Base-by-base conservation (phyloP, 2,329 filamentous ascomycete genomes). In the Rhytidhysteron rufulum region DNA sequence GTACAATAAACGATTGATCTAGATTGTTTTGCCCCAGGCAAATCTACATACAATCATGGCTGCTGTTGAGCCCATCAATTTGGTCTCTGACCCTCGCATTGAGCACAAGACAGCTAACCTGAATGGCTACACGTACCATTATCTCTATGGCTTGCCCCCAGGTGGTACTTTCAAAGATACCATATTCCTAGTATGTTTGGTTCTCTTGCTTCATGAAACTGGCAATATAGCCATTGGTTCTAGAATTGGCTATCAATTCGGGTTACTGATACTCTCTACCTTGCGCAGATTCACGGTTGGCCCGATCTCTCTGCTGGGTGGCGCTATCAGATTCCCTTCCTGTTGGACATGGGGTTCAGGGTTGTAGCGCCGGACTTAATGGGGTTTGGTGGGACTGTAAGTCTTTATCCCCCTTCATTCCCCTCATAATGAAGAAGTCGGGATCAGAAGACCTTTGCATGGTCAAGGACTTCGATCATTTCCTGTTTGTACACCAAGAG, bases 361-460 rank as follows among this genome's bases (percentile, higher is more conserved):
- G 88, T 95, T 40, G 80, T 97, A 18, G 87, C 81, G 9, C 86
- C 88, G 0, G 88, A 96, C 66, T 83, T 89, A 74, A 77, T 95
- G 53, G 91, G 91, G 47, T 97, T 93, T 62, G 87, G 86, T 19
- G 77, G 80, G 43, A 93, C 87, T 19, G 84, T 78, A 62, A 45
- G 59, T 43, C 7, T 29, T 17, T 15, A 7, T 8, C 17, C 16
- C 31, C 7, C 15, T 16, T 7, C 17, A 9, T 32, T 7, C 31
- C 31, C 8, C 8, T 32, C 31, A 7, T 27, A 7, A 27, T 27
- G 8, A n/a, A n/a, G n/a, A n/a, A 27, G 24, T 27, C 13, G 24
- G 7, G 24, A 27, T 27, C 24, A 27, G 24, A 27, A 27, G 24
- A 27, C 13, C 24, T 27, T 7, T 13, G 7, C 24, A 13, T 8